Evolutionary conservation across 169 alveolate genomes (phyloP), one percentile per base, ranked within the genome.

Genomic region (Eimeria necatrix): DNA sequence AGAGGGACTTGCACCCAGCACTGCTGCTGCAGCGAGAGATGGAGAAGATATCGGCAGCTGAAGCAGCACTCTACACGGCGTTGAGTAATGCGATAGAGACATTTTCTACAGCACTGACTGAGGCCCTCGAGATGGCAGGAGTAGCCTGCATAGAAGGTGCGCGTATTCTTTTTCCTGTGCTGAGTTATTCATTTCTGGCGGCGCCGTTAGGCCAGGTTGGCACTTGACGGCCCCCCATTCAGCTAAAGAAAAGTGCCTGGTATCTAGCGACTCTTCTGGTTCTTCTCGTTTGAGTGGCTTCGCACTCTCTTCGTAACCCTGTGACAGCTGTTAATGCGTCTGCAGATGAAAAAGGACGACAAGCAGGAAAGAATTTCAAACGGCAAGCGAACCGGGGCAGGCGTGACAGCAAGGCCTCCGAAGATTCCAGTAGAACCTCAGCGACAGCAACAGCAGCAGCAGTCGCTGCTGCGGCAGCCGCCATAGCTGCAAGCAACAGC

Each of bases 261-360:
- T 32, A 32, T 32, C 2, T 32, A 32, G 41, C 41, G 2, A 32
- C 41, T 32, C 41, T 32, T 32, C 41, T 32, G 41, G 41, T 32
- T 0, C 41, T 32, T 32, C 41, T 32, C 41, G 41, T 32, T 32
- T 32, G 41, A 32, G 41, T 32, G 41, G 0, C 41, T 32, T 32
- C 41, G 41, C 41, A 32, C 41, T 32, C 41, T 32, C 41, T 32
- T 32, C 0, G 41, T 32, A 2, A 32, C 32, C 4, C 41, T 85
- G 49, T 46, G 14, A n/a, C 61, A 41, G 81, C 80, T 41, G 26
- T 8, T 85, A 59, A 59, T 22, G n/a, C 64, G 18, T 32, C 64
- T 56, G 81, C 91, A 46, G 92, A 85, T 8, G 92, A 85, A 60
- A 85, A 60, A 78, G 80, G 92, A 20, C 76, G 61, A 32, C 92